These are phyloP conservation scores for Malbranchea cinnamomea DNA, from an alignment of 2,329 filamentous ascomycete species.

Conservation along the genomic window DNA sequence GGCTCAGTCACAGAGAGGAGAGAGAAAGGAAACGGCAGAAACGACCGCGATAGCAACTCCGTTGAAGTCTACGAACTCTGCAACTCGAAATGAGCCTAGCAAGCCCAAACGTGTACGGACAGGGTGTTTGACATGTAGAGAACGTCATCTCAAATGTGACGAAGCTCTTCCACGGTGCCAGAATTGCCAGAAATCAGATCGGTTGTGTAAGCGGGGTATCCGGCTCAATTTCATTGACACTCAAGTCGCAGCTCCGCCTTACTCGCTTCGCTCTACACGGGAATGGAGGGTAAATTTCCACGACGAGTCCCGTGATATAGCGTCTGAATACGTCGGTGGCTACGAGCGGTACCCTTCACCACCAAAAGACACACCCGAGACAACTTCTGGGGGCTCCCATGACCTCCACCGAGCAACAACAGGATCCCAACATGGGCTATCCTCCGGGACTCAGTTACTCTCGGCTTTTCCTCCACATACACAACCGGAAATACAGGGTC, in stretches of 20 bases:
- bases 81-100: conserved; percentile 9
- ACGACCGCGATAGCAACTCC: conserved; percentile 8
- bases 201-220: conserved; percentile 72
- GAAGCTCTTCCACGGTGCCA: conserved; percentile 51
- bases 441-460: conserved; percentile 36
- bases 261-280: conserved; percentile 40
- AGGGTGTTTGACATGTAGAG: conserved; percentile 78
- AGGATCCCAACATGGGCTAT: conserved; percentile 34
- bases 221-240: conserved; percentile 86
- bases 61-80: conserved; percentile 10
- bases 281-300: conserved; percentile 66
- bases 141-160: conserved; percentile 83
- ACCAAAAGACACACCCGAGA: conserved; percentile 4
- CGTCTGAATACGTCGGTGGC: conserved; percentile 77
- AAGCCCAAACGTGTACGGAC: conserved; percentile 82
- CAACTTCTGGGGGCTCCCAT: conserved; percentile 16
- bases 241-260: conserved; percentile 53
- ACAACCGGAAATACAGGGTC: conserved; percentile 19
- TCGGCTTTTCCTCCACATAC: conserved; percentile 31
- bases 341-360: conserved; percentile 51
- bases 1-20: conserved; percentile 4
- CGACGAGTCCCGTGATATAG: conserved; percentile 80
- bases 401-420: conserved; percentile 19
- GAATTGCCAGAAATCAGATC: conserved; percentile 79
- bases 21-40: conserved; percentile 4